phyloP scores from a whole-genome alignment of 306 rosid genomes.

The Trifolium dubium region DNA sequence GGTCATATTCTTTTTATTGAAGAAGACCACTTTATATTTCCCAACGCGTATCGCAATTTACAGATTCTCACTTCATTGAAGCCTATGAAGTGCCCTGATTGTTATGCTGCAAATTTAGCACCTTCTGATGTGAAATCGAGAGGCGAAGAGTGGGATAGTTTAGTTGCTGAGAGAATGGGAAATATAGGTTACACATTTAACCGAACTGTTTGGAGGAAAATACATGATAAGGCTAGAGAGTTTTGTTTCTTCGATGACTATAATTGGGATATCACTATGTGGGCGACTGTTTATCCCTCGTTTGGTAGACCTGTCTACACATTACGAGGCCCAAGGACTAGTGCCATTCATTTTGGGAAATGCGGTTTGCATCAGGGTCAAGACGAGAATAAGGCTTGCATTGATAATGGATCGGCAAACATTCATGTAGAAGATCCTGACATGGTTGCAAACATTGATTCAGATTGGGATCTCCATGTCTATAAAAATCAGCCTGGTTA shows the following conservation, averaged over 20 bases:
- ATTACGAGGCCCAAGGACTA: conserved; percentile 81
- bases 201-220: conserved; percentile 86
- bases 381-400: conserved; percentile 65
- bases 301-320: conserved; percentile 89
- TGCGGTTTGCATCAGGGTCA: conserved; percentile 99
- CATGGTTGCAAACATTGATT: conserved; percentile 67
- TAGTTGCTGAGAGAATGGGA: conserved; percentile 97
- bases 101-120: conserved; percentile 93
- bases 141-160: conserved; percentile 73
- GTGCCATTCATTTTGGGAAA: conserved; percentile 92
- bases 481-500: conserved; percentile 78
- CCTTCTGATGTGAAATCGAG: conserved; percentile 93
- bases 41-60: conserved; percentile 87
- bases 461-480: conserved; percentile 71
- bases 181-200: conserved; percentile 88
- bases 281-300: conserved; percentile 97
- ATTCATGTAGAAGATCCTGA: conserved; percentile 61
- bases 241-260: conserved; percentile 93
- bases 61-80: conserved; percentile 69
- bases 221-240: conserved; percentile 72
- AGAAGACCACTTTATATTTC: conserved; percentile 89
- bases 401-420: conserved; percentile 71
- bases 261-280: conserved; percentile 99
- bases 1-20: conserved; percentile 92
- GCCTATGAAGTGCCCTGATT: conserved; percentile 76